These are phyloP conservation scores for Trichoderma sp. DNA, from an alignment of 2,329 filamentous ascomycete species.

Conservation along the genomic window DNA sequence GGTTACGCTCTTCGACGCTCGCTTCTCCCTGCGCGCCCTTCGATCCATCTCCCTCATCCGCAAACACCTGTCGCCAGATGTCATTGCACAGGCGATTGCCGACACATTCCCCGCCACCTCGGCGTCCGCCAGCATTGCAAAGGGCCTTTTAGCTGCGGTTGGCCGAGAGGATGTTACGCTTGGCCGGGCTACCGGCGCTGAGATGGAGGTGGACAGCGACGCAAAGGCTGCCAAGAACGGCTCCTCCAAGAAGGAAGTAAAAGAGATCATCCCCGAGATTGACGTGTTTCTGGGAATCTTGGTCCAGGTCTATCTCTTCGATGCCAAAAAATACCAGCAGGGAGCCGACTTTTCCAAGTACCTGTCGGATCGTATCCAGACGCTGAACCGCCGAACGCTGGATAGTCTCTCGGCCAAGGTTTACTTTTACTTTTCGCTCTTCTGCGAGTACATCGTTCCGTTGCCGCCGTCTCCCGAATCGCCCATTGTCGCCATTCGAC, in stretches of 20 bases:
- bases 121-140: conserved; percentile 63
- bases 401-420: conserved; percentile 92
- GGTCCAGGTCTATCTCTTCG: conserved; percentile 82
- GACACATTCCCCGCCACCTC: conserved; percentile 69
- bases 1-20: conserved; percentile 87
- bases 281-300: conserved; percentile 87
- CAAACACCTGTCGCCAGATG: conserved; percentile 81
- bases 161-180: conserved; percentile 65
- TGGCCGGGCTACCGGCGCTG: conserved; percentile 53
- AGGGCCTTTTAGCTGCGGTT: conserved; percentile 68
- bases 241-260: conserved; percentile 60
- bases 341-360: conserved; percentile 82
- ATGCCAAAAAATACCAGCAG: conserved; percentile 75
- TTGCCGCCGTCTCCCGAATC: conserved; percentile 87
- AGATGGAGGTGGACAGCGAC: conserved; percentile 74
- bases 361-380: conserved; percentile 80
- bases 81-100: conserved; percentile 76
- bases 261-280: conserved; percentile 81
- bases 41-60: conserved; percentile 94
- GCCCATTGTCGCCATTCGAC: conserved; percentile 80
- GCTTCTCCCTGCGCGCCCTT: conserved; percentile 91
- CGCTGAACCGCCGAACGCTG: conserved; percentile 87
- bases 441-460: conserved; percentile 86
- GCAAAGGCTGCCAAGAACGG: conserved; percentile 54
- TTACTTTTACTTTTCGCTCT: conserved; percentile 97